Percentiles rank a stretch among this genome's conserved stretches.
Conservation (phyloP, 2,329 filamentous ascomycete genomes). For the Claviceps maximensis region DNA sequence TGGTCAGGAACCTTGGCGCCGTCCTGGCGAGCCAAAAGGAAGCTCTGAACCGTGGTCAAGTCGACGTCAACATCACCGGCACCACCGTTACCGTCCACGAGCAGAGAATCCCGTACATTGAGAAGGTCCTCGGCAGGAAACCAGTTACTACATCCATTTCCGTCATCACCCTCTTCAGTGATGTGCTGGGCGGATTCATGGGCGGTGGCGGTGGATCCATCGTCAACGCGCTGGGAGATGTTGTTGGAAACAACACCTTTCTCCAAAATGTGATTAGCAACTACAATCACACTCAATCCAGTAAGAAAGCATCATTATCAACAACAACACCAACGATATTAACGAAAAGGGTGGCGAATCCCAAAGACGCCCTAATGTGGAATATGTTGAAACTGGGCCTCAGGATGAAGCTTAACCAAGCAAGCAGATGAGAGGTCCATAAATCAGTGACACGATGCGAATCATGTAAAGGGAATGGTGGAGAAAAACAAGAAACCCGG, state of each 20-base stretch:
- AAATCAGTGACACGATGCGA: not conserved
- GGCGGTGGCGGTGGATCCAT: constrained; percentile 16
- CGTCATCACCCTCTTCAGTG: constrained; percentile 24
- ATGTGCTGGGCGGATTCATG: constrained; percentile 24
- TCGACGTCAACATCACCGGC: constrained; percentile 27
- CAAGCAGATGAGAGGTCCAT: not conserved
- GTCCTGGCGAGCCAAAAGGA: constrained; percentile 25
- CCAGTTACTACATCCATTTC: constrained; percentile 22
- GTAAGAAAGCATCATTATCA: not conserved
- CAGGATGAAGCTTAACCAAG: constrained; percentile 4
- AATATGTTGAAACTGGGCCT: constrained; percentile 7
- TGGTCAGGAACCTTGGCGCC: constrained; percentile 27
- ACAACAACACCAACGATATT: not conserved
- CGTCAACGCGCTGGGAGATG: constrained; percentile 21
- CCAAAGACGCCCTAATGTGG: constrained; percentile 7
- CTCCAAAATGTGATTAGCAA: constrained; percentile 23
- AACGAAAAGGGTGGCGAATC: not conserved
- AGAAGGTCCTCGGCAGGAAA: constrained; percentile 28
- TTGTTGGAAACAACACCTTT: constrained; percentile 26
- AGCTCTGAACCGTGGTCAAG: constrained; percentile 24
- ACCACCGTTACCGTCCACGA: constrained; percentile 29
- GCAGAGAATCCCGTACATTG: constrained; percentile 29
- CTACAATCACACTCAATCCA: constrained; percentile 16
- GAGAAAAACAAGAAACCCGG: not conserved
- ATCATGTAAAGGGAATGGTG: not conserved